Evolutionary conservation across 2,329 filamentous ascomycete genomes (phyloP), one percentile per base, ranked within the genome.

Genomic region (Botrytis sinoallii): DNA sequence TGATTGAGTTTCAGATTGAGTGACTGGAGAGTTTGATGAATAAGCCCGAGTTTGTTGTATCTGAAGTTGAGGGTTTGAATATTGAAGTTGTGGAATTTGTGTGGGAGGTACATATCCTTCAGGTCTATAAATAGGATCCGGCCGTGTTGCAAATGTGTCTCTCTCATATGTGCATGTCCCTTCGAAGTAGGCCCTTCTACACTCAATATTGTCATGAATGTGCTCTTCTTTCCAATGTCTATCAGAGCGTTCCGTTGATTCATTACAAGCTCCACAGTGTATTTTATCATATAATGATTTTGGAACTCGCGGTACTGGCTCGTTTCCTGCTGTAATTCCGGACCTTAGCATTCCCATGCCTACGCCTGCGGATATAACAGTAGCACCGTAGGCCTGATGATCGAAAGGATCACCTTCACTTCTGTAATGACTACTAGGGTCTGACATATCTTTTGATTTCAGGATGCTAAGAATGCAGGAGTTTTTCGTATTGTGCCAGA

Each of bases 191-290:
- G 20, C 59, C 9, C 5, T 16, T 61, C 22, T 61, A 25, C 32
- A 38, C 9, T 25, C 32, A 4, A 7, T 9, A 8, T 25, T 61
- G 2, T 61, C 32, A 2, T 25, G 0, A 25, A 61, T 14, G 32
- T 61, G 59, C 5, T 25, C 2, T 12, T 0, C 2, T 61, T 61
- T 61, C 59, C 59, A 61, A 38, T 38, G 1, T 61, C 22, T 4
- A 12, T 7, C 22, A n/a, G 10, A 14, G 20, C 2, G 0, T 0
- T 8, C 22, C 22, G 1, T 59, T 10, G 16, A 25, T 25, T 22
- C 35, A n/a, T 61, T 2, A 25, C 35, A 61, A 4, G 10, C 22
- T 40, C 35, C 59, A 61, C 59, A 61, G 22, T 61, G 59, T 1
- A 16, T 12, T 32, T 3, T 14, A 40, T 61, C 59, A 61, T 40